Evolutionary conservation across 306 rosid species (phyloP), one percentile per base, ranked within the genome.

Genomic region (Sechiopsis laciniata): DNA sequence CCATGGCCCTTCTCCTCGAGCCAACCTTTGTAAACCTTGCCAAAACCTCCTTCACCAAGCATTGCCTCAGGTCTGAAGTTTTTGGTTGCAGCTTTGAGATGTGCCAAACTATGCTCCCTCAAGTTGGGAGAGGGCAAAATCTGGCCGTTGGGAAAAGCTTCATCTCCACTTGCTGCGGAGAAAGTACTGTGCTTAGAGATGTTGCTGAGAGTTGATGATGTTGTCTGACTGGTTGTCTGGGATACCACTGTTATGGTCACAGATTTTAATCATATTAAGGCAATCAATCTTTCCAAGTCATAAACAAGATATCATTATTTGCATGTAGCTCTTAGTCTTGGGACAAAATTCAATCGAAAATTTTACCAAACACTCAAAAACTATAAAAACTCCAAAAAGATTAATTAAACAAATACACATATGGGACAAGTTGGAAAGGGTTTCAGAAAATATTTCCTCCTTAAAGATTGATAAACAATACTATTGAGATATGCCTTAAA

Each of bases 41-140:
- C 97, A 64, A 95, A 95, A 19, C 99, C 99, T 16, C 97, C 99
- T 72, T 91, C 99, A 1, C 99, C 99, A 60, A 95, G 95, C 11
- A 95, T 75, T 0, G 92, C 78, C 35, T 95, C 99, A 22, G 80
- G 10, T 83, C 81, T 88, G 83, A 95, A 95, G 84, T 88, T 89
- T 79, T 60, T 91, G 72, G 99, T 89, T 9, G 99, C 91, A 72
- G 72, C 71, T 64, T 76, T 95, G 78, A 95, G 74, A 73, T 95
- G 97, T 0, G 86, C 85, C 73, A 81, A 95, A 75, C 93, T 71
- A 80, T 88, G 89, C 59, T 80, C 55, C 89, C 90, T 91, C 79
- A 91, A 74, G 78, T 83, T 85, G 26, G 96, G 77, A n/a, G 85
- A 20, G 40, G 96, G 90, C 56, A 91, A 78, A 83, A 89, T 95